Evolutionary conservation across 2,329 filamentous ascomycete species (phyloP).

Genomic region (Botrytis paeoniae): DNA sequence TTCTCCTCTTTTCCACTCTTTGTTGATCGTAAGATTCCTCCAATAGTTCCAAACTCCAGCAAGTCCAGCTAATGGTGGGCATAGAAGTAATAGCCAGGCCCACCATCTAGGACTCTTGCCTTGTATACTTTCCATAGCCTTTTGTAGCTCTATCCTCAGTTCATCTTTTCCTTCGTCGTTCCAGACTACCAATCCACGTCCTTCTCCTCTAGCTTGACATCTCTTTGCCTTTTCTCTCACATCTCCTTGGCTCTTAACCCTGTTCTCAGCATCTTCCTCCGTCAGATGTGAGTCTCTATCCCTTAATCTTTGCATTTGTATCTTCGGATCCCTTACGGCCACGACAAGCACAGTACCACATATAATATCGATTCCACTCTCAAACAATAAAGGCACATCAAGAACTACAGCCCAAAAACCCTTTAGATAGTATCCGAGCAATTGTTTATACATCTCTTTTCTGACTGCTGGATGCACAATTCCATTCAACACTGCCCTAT

Average conservation of each 20-base stretch:
- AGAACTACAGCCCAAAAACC: slow-evolving; percentile 88
- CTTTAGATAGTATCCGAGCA: slow-evolving; percentile 68
- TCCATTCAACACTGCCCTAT: slow-evolving; percentile 75
- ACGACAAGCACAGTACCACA: slow-evolving; percentile 87
- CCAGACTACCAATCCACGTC: slow-evolving; percentile 78
- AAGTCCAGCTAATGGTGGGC: slow-evolving; percentile 70
- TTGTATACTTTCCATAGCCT: slow-evolving; percentile 62
- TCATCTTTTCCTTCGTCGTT: slow-evolving; percentile 78
- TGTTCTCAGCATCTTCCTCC: slow-evolving; percentile 81
- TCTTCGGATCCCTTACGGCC: slow-evolving; percentile 71
- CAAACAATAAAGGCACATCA: slow-evolving; percentile 89
- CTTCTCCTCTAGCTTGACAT: slow-evolving; percentile 61
- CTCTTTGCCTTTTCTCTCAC: slow-evolving; percentile 78
- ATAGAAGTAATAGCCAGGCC: slow-evolving; percentile 67
- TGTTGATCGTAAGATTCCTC: slow-evolving; percentile 68
- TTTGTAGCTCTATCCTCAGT: slow-evolving; percentile 63
- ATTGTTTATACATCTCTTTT: slow-evolving; percentile 71
- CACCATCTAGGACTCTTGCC: slow-evolving; percentile 57
- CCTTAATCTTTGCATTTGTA: slow-evolving; percentile 78
- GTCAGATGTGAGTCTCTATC: slow-evolving; percentile 74
- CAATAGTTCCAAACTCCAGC: slow-evolving; percentile 70
- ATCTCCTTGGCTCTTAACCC: slow-evolving; percentile 83
- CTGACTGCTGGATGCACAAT: slow-evolving; percentile 94
- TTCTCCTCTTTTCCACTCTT: slow-evolving; percentile 63
- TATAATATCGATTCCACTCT: slow-evolving; percentile 78